Percentiles rank a stretch among this genome's conserved stretches.
These are phyloP conservation scores for Fusarium graminum DNA, from an alignment of 2,329 filamentous ascomycete genomes.

Conservation along the genomic window DNA sequence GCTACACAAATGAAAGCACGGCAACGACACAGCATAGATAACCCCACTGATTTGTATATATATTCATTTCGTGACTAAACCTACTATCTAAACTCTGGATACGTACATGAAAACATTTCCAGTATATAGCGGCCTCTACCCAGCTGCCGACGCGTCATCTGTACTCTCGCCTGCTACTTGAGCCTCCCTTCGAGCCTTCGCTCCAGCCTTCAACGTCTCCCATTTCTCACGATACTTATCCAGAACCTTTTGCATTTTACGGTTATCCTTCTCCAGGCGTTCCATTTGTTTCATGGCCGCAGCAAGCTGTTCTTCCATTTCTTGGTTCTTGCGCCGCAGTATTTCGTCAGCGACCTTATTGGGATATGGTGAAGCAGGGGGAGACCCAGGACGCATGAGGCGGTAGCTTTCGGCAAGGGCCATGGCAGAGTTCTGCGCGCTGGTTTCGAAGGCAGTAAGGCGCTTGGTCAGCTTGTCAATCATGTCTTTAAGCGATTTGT, in stretches of 20 bases:
- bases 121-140: conserved; percentile 22
- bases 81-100: conserved; percentile 2
- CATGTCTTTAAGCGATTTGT: conserved; percentile 84
- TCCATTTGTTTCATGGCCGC: conserved; percentile 71
- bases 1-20: not conserved
- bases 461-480: conserved; percentile 88
- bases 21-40: not conserved
- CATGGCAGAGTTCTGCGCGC: conserved; percentile 87
- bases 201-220: conserved; percentile 72
- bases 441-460: conserved; percentile 93
- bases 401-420: conserved; percentile 86
- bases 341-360: conserved; percentile 51
- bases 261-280: conserved; percentile 72
- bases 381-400: conserved; percentile 70
- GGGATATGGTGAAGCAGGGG: conserved; percentile 53
- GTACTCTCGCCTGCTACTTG: conserved; percentile 54
- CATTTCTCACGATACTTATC: conserved; percentile 71
- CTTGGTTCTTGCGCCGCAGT: conserved; percentile 65
- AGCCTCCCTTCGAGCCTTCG: conserved; percentile 66
- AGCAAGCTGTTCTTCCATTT: conserved; percentile 76
- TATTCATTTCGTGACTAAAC: conserved; percentile 6
- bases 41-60: not conserved
- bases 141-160: conserved; percentile 51
- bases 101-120: not conserved
- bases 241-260: conserved; percentile 67